Evolutionary conservation across 2,329 filamentous ascomycete genomes (phyloP).

Genomic region (Colletotrichum melonis): DNA sequence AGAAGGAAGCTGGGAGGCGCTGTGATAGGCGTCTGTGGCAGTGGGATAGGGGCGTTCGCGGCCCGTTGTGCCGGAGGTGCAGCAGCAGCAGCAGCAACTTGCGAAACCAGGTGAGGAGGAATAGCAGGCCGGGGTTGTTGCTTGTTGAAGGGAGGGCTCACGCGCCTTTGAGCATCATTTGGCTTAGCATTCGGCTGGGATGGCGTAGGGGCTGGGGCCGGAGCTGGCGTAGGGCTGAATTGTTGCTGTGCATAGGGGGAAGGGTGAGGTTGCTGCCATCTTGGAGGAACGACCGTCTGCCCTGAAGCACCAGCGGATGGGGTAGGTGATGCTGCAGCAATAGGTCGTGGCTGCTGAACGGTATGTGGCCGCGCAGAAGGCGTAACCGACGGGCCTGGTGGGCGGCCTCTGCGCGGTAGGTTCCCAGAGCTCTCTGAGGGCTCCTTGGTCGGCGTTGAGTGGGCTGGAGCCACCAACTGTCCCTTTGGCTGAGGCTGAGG

Average conservation of each 20-base stretch:
- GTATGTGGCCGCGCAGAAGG: conserved; percentile 47
- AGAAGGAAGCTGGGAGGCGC: conserved; percentile 42
- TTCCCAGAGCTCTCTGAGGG: conserved; percentile 23
- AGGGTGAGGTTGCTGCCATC: conserved; percentile 46
- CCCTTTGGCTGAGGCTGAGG: conserved; percentile 50
- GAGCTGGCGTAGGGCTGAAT: conserved; percentile 38
- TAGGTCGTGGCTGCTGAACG: conserved; percentile 38
- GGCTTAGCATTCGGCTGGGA: conserved; percentile 37
- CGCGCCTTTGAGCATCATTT: conserved; percentile 44
- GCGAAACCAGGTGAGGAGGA: conserved; percentile 55
- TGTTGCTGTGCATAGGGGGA: conserved; percentile 41
- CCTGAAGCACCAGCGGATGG: conserved; percentile 23
- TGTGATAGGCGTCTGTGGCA: conserved; percentile 47
- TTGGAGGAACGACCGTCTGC: conserved; percentile 41
- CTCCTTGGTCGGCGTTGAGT: conserved; percentile 44
- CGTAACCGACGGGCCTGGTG: conserved; percentile 46
- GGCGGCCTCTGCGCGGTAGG: conserved; percentile 42
- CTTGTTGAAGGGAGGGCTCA: conserved; percentile 42
- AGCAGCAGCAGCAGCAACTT: conserved; percentile 46
- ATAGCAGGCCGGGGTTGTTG: conserved; percentile 51
- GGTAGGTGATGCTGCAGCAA: conserved; percentile 35
- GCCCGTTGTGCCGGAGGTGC: conserved; percentile 43
- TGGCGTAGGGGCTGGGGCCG: conserved; percentile 37
- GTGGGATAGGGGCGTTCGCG: conserved; percentile 44
- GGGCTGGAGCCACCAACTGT: conserved; percentile 49